Evolutionary conservation across 139 green algal species (phyloP), one percentile per base, ranked within the genome.

Genomic region (Mesotaenium endlicherianum): DNA sequence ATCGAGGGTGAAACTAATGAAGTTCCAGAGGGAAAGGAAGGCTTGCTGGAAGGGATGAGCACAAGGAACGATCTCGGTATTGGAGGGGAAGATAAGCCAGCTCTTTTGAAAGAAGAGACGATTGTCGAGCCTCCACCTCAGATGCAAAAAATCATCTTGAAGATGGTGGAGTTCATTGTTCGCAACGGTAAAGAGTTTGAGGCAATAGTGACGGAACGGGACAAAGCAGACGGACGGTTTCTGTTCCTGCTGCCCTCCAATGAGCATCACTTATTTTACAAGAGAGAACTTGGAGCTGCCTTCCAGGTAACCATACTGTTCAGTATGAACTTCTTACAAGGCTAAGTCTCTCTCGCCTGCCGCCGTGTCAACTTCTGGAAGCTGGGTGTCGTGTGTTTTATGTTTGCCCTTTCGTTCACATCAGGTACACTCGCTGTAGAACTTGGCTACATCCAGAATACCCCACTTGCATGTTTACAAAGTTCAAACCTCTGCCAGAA

Each of bases 111-210:
- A n/a, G n/a, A n/a, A n/a, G n/a, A n/a, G n/a, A n/a, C n/a, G n/a
- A n/a, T n/a, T n/a, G n/a, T n/a, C n/a, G 64, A 75, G 38, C 69
- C 70, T 2, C 67, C 14, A 20, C 3, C n/a, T 1, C 30, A n/a
- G 38, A 36, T 14, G 40, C 60, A 58, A 17, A 3, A 17, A 34
- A 39, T 84, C 30, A 83, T 84, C 17, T 16, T 30, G 67, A 84
- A 84, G 77, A 84, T 84, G 77, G 77, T 81, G 17, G 77, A 81
- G n/a, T 84, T 81, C 1, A 83, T 84, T 14, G 77, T 36, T 16
- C 69, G 77, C 8, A 84, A 84, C 49, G 77, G 77, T 2, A 72
- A 82, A 3, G 64, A 84, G 40, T 84, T 84, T 84, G 77, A 84
- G 77, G 72, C 16, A 20, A 82, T 84, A 16, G 67, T 84, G 64